phyloP scores from a whole-genome alignment of 73 alveolate genomes.

The Effrenium voratum region DNA sequence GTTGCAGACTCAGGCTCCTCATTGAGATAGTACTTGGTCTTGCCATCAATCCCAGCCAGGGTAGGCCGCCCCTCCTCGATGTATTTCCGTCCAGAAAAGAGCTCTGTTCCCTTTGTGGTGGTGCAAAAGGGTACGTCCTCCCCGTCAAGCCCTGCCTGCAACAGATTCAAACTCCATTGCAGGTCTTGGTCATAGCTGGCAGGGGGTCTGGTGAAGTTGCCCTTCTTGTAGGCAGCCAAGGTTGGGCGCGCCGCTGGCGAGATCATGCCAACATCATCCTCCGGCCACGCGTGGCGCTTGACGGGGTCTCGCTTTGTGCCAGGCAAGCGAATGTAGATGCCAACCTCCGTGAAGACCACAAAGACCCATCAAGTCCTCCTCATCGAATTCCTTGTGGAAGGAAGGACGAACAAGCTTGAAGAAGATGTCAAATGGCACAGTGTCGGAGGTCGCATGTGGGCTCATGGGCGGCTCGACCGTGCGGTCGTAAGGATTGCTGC shows the following conservation, averaged over 20 bases:
- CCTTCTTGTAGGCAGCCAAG: neutral
- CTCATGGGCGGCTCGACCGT: neutral
- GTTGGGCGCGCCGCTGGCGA: neutral
- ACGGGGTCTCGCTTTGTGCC: neutral
- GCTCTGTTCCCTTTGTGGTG: neutral
- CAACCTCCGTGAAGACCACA: neutral
- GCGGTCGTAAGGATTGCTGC: neutral
- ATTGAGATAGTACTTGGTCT: neutral
- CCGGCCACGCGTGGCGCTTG: neutral
- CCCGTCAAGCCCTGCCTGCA: neutral
- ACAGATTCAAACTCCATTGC: neutral
- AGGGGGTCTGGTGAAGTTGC: neutral
- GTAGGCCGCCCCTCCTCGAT: neutral
- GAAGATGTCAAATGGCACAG: neutral
- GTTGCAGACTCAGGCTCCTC: neutral
- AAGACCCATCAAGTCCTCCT: neutral
- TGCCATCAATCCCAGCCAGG: neutral
- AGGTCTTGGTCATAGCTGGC: neutral
- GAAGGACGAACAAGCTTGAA: neutral
- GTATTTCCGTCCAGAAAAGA: neutral
- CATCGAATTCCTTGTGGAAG: slow-evolving; percentile 1
- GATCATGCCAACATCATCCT: neutral
- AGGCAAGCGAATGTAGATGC: neutral
- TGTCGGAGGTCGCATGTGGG: neutral
- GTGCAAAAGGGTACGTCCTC: neutral